phyloP scores from a whole-genome alignment of 371 early-diverging fungal species.

The Mortierella sp. region DNA sequence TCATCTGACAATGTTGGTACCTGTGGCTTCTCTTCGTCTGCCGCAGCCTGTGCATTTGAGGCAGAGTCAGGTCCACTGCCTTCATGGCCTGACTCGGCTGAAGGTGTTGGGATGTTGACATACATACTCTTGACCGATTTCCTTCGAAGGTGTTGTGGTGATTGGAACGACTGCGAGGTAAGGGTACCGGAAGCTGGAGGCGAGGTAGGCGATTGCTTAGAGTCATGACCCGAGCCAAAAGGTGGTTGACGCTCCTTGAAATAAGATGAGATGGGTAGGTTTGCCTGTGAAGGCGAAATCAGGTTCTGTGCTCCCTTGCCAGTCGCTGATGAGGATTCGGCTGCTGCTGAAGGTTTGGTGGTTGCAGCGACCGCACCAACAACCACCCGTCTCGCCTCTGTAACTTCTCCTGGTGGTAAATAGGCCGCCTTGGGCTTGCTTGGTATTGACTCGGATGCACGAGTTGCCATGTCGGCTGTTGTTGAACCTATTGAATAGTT shows the following conservation, averaged over 20 bases:
- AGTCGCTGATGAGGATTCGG: not conserved
- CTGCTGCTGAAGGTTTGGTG: not conserved
- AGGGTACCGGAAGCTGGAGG: constrained; percentile 9
- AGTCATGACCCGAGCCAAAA: constrained; percentile 5
- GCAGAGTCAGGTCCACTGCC: constrained; percentile 6
- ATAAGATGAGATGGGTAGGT: constrained; percentile 41
- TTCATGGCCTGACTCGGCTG: constrained; percentile 4
- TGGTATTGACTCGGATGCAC: constrained; percentile 10
- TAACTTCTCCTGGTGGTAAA: not conserved
- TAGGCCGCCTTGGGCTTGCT: constrained; percentile 7
- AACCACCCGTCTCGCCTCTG: not conserved
- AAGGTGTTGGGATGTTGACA: constrained; percentile 42
- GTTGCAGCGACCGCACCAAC: no score
- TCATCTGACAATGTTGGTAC: constrained; percentile 43
- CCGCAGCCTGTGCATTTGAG: constrained; percentile 6
- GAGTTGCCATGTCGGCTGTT: constrained; percentile 13
- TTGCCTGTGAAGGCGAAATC: constrained; percentile 19
- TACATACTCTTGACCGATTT: constrained; percentile 54
- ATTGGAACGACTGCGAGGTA: constrained; percentile 12
- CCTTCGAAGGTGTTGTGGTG: constrained; percentile 29
- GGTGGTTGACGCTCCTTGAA: constrained; percentile 31
- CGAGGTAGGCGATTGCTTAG: not conserved
- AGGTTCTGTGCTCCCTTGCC: not conserved
- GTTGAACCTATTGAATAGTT: constrained; percentile 25
- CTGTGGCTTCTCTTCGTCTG: constrained; percentile 29